Evolutionary conservation across 2,329 filamentous ascomycete genomes (phyloP).

Genomic region (Ciborinia camelliae): DNA sequence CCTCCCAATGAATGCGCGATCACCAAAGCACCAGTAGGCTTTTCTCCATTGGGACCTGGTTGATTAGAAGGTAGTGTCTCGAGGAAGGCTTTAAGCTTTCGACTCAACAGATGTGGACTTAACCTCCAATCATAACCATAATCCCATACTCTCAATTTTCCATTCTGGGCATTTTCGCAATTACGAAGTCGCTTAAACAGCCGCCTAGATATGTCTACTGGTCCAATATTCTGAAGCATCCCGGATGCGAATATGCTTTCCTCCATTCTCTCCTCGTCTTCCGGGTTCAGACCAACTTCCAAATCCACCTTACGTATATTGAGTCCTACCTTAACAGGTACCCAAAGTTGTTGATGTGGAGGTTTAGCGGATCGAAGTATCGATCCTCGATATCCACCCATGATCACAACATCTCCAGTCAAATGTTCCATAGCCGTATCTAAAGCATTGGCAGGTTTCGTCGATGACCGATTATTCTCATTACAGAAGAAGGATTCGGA

Average conservation of each 20-base stretch:
- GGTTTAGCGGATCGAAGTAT: slow-evolving; percentile 80
- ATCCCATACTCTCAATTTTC: slow-evolving; percentile 76
- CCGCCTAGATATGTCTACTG: slow-evolving; percentile 81
- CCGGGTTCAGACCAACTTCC: slow-evolving; percentile 75
- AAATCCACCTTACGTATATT: slow-evolving; percentile 90
- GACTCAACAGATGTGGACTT: slow-evolving; percentile 72
- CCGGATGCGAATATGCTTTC: slow-evolving; percentile 80
- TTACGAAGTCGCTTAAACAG: slow-evolving; percentile 74
- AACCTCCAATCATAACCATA: slow-evolving; percentile 96
- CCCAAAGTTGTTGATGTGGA: slow-evolving; percentile 85
- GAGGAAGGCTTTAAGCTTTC: slow-evolving; percentile 69
- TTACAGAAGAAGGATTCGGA: slow-evolving; percentile 24
- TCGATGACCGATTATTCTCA: slow-evolving; percentile 17
- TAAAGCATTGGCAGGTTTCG: slow-evolving; percentile 37
- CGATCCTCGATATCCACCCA: slow-evolving; percentile 89
- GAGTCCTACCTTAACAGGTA: slow-evolving; percentile 86
- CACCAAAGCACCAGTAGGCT: slow-evolving; percentile 68
- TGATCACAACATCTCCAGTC: slow-evolving; percentile 79
- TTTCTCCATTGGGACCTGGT: slow-evolving; percentile 40
- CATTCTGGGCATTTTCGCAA: slow-evolving; percentile 67
- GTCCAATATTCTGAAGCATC: slow-evolving; percentile 88
- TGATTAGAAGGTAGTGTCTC: slow-evolving; percentile 72
- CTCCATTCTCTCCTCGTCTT: slow-evolving; percentile 81
- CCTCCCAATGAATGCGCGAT: slow-evolving; percentile 87
- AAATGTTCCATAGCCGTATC: slow-evolving; percentile 60